Evolutionary conservation across 2,329 filamentous ascomycete species (phyloP).

Genomic region (Botrytis paeoniae): DNA sequence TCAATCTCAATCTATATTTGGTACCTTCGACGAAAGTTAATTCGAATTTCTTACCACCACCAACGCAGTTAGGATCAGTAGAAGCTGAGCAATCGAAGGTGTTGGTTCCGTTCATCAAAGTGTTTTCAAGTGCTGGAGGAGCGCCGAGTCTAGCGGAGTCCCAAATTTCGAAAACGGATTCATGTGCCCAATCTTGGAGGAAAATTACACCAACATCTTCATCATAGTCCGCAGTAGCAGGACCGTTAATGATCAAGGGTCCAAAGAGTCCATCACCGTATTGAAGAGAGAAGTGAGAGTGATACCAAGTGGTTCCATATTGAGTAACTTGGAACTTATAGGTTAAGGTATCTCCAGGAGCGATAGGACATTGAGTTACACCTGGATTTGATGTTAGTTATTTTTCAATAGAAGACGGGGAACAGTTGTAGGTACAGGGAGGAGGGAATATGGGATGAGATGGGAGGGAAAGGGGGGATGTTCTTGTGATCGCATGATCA

Average conservation of each 20-base stretch:
- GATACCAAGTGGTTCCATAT: constrained; percentile 38
- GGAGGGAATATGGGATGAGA: neutral
- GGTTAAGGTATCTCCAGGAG: constrained; percentile 49
- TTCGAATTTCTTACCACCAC: constrained; percentile 36
- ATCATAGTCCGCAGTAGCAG: constrained; percentile 57
- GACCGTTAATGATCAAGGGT: constrained; percentile 59
- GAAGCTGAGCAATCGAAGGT: constrained; percentile 28
- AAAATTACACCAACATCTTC: constrained; percentile 36
- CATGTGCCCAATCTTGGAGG: constrained; percentile 36
- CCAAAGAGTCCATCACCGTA: constrained; percentile 51
- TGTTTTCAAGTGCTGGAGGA: constrained; percentile 32
- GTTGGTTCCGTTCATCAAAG: constrained; percentile 37
- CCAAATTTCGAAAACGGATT: constrained; percentile 30
- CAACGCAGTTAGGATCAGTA: constrained; percentile 30
- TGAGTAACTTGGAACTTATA: constrained; percentile 40
- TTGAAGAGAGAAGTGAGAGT: constrained; percentile 33
- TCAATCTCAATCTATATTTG: constrained; percentile 44
- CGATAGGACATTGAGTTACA: constrained; percentile 58
- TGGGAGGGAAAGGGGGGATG: neutral
- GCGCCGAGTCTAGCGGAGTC: constrained; percentile 28
- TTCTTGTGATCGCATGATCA: neutral
- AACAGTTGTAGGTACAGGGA: neutral
- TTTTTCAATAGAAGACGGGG: neutral
- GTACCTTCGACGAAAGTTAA: constrained; percentile 38
- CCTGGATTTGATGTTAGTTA: constrained; percentile 36